Conservation (phyloP, 352 stramenopile species). For the Phytophthora sp. region DNA sequence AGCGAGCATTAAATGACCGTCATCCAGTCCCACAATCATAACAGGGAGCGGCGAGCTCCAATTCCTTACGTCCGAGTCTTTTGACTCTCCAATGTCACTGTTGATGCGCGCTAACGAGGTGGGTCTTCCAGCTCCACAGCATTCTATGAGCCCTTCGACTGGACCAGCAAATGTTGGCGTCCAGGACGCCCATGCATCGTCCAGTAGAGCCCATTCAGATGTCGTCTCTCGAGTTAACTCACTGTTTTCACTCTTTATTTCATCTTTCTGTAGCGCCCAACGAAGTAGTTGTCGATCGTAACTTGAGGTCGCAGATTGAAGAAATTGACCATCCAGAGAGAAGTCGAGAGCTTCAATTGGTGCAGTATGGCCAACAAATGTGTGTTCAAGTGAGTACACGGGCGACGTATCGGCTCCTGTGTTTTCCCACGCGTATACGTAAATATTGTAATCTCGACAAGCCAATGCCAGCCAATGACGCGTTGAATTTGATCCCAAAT, state of each 20-base stretch:
- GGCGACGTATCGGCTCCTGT: constrained; percentile 14
- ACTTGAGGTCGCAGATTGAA: constrained; percentile 71
- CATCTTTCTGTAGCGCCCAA: constrained; percentile 55
- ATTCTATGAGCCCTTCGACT: constrained; percentile 51
- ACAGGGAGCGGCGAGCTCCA: constrained; percentile 65
- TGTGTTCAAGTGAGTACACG: constrained; percentile 51
- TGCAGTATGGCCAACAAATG: constrained; percentile 70
- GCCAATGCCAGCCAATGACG: constrained; percentile 47
- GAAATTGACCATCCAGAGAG: constrained; percentile 54
- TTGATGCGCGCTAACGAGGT: constrained; percentile 52
- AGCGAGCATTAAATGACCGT: constrained; percentile 62
- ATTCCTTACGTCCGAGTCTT: constrained; percentile 10
- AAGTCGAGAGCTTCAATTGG: constrained; percentile 77
- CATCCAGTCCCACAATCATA: constrained; percentile 49
- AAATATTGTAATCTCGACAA: constrained; percentile 78
- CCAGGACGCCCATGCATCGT: constrained; percentile 63
- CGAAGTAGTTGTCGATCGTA: constrained; percentile 67
- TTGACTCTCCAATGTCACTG: constrained; percentile 15
- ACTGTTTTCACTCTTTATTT: constrained; percentile 6
- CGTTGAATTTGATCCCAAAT: constrained; percentile 3
- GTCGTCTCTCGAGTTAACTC: neutral
- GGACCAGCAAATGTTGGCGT: constrained; percentile 59
- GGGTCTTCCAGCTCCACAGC: constrained; percentile 33
- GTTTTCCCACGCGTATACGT: constrained; percentile 62
- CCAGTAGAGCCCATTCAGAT: constrained; percentile 31